A percentile compares a stretch with the other conserved stretches of the same genome.
phyloP scores from a whole-genome alignment of 2,329 filamentous ascomycete genomes.

The Aureobasidium lini region DNA sequence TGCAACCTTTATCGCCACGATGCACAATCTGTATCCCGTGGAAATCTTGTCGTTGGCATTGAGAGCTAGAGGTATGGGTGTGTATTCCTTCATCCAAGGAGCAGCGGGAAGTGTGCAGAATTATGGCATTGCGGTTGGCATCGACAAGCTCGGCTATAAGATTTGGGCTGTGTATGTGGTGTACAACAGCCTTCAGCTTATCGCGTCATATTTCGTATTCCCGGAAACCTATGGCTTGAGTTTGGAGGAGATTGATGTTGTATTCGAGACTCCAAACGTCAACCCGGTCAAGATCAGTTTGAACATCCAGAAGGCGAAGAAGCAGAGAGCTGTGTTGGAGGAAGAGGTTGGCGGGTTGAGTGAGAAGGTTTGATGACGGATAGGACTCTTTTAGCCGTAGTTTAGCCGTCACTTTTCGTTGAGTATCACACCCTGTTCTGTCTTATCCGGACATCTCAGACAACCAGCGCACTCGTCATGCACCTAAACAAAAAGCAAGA shows the following conservation, averaged over 20 bases:
- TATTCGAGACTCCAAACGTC: constrained; percentile 45
- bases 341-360: background rate
- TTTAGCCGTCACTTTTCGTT: background rate
- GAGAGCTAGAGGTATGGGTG: constrained; percentile 16
- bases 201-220: constrained; percentile 44
- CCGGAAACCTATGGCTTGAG: constrained; percentile 44
- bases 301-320: constrained; percentile 27
- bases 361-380: background rate
- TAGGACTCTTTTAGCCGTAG: background rate
- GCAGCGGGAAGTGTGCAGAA: constrained; percentile 37
- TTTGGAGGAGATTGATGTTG: constrained; percentile 52
- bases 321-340: constrained; percentile 15
- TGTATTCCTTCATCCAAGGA: constrained; percentile 40
- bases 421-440: too few relatives aligned
- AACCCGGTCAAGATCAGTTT: constrained; percentile 38
- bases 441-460: too few relatives aligned
- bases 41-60: background rate
- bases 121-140: constrained; percentile 43
- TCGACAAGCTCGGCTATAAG: constrained; percentile 42
- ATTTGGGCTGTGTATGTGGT: constrained; percentile 46
- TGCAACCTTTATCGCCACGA: constrained; percentile 34
- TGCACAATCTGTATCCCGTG: constrained; percentile 7
- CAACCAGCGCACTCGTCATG: too few relatives aligned
- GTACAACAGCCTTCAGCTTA: constrained; percentile 43
- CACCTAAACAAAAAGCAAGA: too few relatives aligned